Evolutionary conservation across 306 rosid species (phyloP), one percentile per base, ranked within the genome.

Genomic region (Geum urbanum): DNA sequence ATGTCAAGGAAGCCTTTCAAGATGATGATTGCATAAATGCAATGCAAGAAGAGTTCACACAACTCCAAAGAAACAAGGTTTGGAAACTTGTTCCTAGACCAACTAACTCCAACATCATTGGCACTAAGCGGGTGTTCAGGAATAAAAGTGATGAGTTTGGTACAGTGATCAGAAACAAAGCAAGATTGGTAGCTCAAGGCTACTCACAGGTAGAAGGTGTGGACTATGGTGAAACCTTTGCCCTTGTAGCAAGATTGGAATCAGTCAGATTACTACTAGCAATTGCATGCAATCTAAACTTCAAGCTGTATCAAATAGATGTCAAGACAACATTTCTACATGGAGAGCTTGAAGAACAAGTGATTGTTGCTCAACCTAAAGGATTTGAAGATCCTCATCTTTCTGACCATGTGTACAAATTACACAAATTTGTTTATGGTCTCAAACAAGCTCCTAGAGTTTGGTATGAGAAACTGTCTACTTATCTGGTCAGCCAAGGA

Each of bases 261-360:
- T 57, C 0, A 0, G 10, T 27, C 7, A 27, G 40, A 22, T 22
- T 57, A 15, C 2, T 57, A 15, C 18, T 57, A 0, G 43, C 43
- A 22, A 2, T 57, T 4, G 10, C 10, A 2, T 57, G 5, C 24
- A 39, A 27, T 3, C 2, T 57, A 3, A 0, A 24, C 9, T 57
- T 57, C 20, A 66, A 46, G 20, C 45, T 66, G 22, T 57, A 20
- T 57, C 43, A 57, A 57, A 69, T 69, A 41, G 62, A 39, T 53
- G 27, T 54, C 13, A 40, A 57, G 14, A 27, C 59, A 14, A 22
- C 37, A 35, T 68, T 68, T 5, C 47, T 68, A 7, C 39, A 52
- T 35, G 39, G 60, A 11, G 51, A 27, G 51, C 46, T 68, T 11
- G 40, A n/a, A 69, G 22, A n/a, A n/a, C n/a, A n/a, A n/a, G n/a